These are phyloP conservation scores for Lagenidium sp. DNA, from an alignment of 352 stramenopile species.

Conservation along the genomic window DNA sequence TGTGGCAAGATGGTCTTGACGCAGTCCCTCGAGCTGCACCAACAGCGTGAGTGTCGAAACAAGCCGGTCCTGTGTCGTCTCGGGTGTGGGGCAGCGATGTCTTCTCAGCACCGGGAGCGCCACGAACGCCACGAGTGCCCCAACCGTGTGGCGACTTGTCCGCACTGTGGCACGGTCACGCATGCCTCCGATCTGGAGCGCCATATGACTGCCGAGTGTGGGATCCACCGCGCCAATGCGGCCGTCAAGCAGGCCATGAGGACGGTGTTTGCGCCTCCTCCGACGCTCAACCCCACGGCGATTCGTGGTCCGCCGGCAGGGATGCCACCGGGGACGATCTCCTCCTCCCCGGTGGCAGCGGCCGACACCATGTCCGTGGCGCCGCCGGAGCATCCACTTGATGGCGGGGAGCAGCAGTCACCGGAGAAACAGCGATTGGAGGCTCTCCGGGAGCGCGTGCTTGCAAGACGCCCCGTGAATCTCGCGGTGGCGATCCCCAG, in stretches of 20 bases:
- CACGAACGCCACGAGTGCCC: slow-evolving; percentile 50
- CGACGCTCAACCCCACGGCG: slow-evolving; percentile 10
- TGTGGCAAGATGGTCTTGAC: slow-evolving; percentile 64
- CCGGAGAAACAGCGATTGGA: slow-evolving; percentile 29
- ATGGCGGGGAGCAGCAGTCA: neutral
- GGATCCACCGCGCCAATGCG: slow-evolving; percentile 17
- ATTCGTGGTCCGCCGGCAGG: slow-evolving; percentile 15
- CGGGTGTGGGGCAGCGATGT: slow-evolving; percentile 22
- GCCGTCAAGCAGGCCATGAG: slow-evolving; percentile 16
- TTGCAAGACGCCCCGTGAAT: slow-evolving; percentile 13
- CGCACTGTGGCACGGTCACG: slow-evolving; percentile 21
- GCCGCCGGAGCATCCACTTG: neutral
- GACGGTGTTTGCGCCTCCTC: slow-evolving; percentile 11
- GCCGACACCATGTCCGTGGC: slow-evolving; percentile 2
- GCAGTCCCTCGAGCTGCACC: slow-evolving; percentile 37
- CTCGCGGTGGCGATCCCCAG: neutral
- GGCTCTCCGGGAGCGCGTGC: slow-evolving; percentile 34
- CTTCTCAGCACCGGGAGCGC: slow-evolving; percentile 22
- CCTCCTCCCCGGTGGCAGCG: neutral
- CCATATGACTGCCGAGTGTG: slow-evolving; percentile 32
- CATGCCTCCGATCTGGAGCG: slow-evolving; percentile 31
- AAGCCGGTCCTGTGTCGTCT: slow-evolving; percentile 32
- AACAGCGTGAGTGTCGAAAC: slow-evolving; percentile 37
- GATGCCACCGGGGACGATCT: slow-evolving; percentile 2
- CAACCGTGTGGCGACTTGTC: slow-evolving; percentile 24